Conservation (phyloP, 2,329 filamentous ascomycete species). For the Colletotrichum spinosum region DNA sequence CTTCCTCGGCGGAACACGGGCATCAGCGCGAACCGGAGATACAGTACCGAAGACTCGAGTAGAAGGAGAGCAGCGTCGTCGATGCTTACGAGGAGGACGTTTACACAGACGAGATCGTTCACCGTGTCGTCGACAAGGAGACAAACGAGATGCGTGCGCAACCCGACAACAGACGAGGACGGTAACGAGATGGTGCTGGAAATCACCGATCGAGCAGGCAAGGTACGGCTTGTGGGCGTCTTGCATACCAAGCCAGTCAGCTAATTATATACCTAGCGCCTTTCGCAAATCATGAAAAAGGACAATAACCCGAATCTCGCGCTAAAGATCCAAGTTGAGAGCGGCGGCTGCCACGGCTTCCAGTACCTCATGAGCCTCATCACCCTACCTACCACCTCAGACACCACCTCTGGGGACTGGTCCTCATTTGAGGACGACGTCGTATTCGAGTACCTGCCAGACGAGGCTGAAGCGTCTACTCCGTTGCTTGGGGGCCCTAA, state of each 20-base stretch:
- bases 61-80: constrained; percentile 5
- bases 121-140: constrained; percentile 48
- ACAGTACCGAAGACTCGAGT: neutral
- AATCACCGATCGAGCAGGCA: constrained; percentile 85
- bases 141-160: constrained; percentile 67
- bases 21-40: neutral
- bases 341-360: constrained; percentile 96
- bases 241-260: constrained; percentile 4
- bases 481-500: constrained; percentile 66
- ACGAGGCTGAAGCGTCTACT: constrained; percentile 49
- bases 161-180: constrained; percentile 83
- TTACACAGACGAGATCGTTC: constrained; percentile 46
- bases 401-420: constrained; percentile 46
- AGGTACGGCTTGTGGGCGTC: constrained; percentile 62
- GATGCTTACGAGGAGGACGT: neutral
- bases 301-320: constrained; percentile 83
- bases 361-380: constrained; percentile 95
- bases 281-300: constrained; percentile 80
- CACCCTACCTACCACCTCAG: constrained; percentile 59
- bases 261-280: constrained; percentile 62
- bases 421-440: constrained; percentile 79
- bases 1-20: constrained; percentile 40
- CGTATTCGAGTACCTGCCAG: constrained; percentile 78
- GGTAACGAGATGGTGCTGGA: constrained; percentile 86
- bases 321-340: constrained; percentile 91